Evolutionary conservation across 768 basidiomycete species (phyloP).

Genomic region (Panellus pusillus): DNA sequence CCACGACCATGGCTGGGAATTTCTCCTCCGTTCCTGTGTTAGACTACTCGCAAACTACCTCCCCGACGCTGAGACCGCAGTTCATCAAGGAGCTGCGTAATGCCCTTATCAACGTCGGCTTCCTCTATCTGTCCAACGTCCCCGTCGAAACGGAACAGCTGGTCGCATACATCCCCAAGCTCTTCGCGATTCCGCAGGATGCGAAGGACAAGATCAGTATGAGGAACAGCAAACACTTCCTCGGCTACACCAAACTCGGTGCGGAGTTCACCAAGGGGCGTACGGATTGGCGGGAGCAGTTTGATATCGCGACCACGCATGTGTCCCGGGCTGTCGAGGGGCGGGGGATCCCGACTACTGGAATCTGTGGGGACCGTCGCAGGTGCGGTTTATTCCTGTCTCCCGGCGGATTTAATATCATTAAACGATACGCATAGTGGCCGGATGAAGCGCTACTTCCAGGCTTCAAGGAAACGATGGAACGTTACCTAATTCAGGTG

Average conservation of each 20-base stretch:
- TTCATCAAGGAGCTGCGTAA: conserved; percentile 69
- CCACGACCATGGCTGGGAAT: conserved; percentile 25
- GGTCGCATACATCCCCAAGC: conserved; percentile 59
- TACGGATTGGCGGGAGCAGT: conserved; percentile 76
- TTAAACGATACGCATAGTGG: conserved; percentile 55
- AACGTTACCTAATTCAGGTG: conserved; percentile 61
- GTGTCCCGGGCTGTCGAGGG: conserved; percentile 53
- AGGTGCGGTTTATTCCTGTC: conserved; percentile 46
- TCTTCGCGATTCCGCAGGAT: conserved; percentile 70
- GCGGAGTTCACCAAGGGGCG: conserved; percentile 74
- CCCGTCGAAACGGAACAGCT: conserved; percentile 57
- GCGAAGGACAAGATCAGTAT: conserved; percentile 67
- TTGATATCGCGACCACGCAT: conserved; percentile 74
- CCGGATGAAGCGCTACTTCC: conserved; percentile 70
- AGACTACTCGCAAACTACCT: conserved; percentile 56
- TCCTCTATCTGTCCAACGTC: conserved; percentile 74
- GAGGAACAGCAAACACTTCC: conserved; percentile 74
- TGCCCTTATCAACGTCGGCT: conserved; percentile 78
- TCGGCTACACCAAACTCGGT: conserved; percentile 75
- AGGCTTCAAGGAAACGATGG: conserved; percentile 60
- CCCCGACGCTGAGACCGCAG: conserved; percentile 39
- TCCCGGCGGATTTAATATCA: background rate
- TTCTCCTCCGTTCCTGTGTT: conserved; percentile 72
- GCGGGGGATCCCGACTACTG: conserved; percentile 59
- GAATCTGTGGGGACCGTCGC: conserved; percentile 71